Base-by-base conservation (phyloP, 2,329 filamentous ascomycete genomes). In the Diaporthe caulivora region DNA sequence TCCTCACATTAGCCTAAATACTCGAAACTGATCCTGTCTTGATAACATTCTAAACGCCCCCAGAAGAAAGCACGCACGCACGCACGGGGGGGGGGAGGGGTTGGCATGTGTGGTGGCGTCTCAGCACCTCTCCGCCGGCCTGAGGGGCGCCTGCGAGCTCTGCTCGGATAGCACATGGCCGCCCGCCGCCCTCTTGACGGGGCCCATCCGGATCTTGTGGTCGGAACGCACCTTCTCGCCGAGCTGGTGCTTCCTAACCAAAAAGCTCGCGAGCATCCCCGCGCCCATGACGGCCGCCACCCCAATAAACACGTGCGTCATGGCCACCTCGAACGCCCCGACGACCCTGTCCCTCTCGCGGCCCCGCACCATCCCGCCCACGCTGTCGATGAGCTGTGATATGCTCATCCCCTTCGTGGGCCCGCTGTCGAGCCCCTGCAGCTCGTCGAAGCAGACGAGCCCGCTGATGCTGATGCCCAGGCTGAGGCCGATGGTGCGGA, bases 391-490 rank as follows among this genome's bases (percentile, higher is more conserved):
- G 7, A 68, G 49, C 53, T 72, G 49, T 0, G 70, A 55, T 9
- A 72, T 57, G 60, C 70, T 72, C 58, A 68, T 37, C 29, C 15
- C 58, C 2, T 26, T 9, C 15, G 62, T 5, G 18, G 40, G 24
- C 2, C 55, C 71, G 13, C 26, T 31, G 26, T 53, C 29, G 18
- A 73, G 71, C 5, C 51, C 21, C 40, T 68, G 53, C 44, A 73
- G 53, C 65, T 60, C 47, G 26, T 54, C 65, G n/a, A 73, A 73
- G 34, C 71, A 73, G 7, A 73, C 65, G 10, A 73, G 64, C 5
- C 71, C 71, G 34, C 71, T 73, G 8, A 73, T 64, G 55, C 71
- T 73, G 65, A 73, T 73, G 24, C 71, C 71, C 55, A 73, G 15
- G 47, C 65, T 53, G 24, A 68, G 64, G 2, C 71, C 71, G 24